Percentiles rank a stretch among this genome's conserved stretches.
phyloP scores from a whole-genome alignment of 2,329 filamentous ascomycete genomes.

The Gnomoniopsis smithogilvyi region DNA sequence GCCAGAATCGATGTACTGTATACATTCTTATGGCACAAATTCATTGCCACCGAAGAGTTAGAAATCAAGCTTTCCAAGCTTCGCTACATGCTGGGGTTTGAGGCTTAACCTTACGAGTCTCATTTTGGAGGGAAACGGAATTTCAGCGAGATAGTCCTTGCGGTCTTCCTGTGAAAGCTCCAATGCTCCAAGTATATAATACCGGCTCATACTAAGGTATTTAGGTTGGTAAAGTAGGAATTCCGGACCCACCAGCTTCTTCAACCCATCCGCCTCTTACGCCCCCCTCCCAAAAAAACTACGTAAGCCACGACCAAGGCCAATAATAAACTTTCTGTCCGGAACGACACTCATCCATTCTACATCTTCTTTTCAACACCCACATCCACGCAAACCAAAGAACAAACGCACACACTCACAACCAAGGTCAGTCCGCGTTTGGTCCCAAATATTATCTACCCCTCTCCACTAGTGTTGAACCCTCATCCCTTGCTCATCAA shows the following conservation, averaged over 20 bases:
- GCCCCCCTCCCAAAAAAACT: constrained; percentile 1
- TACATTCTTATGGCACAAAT: no score
- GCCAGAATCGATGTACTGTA: no score
- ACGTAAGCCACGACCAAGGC: background rate
- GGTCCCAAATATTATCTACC: constrained; percentile 2
- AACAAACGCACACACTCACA: background rate
- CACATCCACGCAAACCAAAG: background rate
- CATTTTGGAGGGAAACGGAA: no score
- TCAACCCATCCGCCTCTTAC: constrained; percentile 7
- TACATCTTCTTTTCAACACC: background rate
- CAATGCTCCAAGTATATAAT: no score
- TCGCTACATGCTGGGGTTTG: no score
- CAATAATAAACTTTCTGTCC: background rate
- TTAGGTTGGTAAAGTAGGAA: no score
- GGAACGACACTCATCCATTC: background rate
- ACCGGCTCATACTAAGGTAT: background rate
- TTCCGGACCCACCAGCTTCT: background rate
- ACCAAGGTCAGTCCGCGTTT: background rate
- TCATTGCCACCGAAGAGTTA: no score
- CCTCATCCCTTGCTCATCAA: constrained; percentile 2
- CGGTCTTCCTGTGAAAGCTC: no score
- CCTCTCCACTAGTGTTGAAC: constrained; percentile 1
- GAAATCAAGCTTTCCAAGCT: no score
- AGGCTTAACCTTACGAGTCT: no score
- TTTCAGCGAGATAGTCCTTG: no score